Conservation (phyloP, 208 protist genomes). For the Wallacemonas sp. region DNA sequence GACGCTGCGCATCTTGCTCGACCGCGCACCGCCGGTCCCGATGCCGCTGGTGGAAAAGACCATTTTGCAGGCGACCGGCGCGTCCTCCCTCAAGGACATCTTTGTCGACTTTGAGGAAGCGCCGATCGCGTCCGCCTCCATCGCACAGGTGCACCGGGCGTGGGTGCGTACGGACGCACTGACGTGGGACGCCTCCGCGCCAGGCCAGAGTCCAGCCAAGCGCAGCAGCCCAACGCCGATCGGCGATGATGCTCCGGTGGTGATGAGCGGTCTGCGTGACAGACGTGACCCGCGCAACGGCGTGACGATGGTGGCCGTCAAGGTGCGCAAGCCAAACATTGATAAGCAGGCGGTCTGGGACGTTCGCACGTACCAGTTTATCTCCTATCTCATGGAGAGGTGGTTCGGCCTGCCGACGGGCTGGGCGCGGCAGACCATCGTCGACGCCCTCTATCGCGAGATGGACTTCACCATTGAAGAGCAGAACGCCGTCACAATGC, state of each 20-base stretch:
- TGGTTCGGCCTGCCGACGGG: conserved; percentile 78
- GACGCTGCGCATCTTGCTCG: conserved; percentile 66
- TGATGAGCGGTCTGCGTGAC: background rate
- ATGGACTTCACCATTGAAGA: conserved; percentile 86
- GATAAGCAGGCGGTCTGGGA: conserved; percentile 82
- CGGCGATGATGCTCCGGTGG: background rate
- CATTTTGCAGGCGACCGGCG: conserved; percentile 68
- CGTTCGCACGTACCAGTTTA: conserved; percentile 65
- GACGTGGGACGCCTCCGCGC: conserved; percentile 18
- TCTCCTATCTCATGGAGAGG: conserved; percentile 59
- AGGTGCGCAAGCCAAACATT: conserved; percentile 92
- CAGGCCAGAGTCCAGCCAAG: too few relatives aligned
- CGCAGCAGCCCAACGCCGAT: conserved; percentile 23
- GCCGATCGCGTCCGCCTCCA: conserved; percentile 94
- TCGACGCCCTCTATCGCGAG: conserved; percentile 76
- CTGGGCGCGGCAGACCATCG: conserved; percentile 67
- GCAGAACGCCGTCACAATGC: conserved; percentile 59
- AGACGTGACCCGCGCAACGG: background rate
- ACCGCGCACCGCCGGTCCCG: conserved; percentile 58
- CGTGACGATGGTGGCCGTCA: conserved; percentile 89
- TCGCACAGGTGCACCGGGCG: conserved; percentile 94
- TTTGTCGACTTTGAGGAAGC: conserved; percentile 88
- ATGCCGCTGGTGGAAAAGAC: conserved; percentile 45
- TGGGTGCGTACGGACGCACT: conserved; percentile 36
- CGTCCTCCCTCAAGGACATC: conserved; percentile 47